A percentile compares a stretch with the other conserved stretches of the same genome.
Evolutionary conservation across 495 filamentous ascomycete species (phyloP).

Genomic region (Penicillium goetzii): DNA sequence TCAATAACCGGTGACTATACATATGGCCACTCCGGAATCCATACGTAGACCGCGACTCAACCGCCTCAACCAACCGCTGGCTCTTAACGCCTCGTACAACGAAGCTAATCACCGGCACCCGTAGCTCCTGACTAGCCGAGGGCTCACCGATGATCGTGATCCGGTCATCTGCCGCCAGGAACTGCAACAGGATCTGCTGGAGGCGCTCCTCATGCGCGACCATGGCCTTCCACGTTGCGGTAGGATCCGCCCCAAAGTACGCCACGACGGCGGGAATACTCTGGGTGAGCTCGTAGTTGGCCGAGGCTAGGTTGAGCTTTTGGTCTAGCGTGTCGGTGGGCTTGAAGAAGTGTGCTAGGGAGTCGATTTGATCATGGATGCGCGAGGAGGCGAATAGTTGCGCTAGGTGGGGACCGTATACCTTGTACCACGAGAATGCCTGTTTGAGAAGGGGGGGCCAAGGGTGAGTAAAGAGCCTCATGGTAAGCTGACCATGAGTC

Average conservation of each 20-base stretch:
- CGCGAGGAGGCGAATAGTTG: slow-evolving; percentile 61
- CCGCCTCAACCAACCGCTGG: slow-evolving; percentile 61
- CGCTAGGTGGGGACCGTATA: slow-evolving; percentile 73
- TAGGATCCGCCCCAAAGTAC: slow-evolving; percentile 53
- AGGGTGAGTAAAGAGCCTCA: slow-evolving; percentile 9
- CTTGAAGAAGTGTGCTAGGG: slow-evolving; percentile 72
- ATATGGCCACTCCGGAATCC: slow-evolving; percentile 71
- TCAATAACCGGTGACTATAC: slow-evolving; percentile 64
- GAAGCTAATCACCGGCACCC: slow-evolving; percentile 72
- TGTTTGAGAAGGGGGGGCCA: slow-evolving; percentile 8
- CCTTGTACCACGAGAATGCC: slow-evolving; percentile 74
- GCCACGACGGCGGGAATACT: slow-evolving; percentile 58
- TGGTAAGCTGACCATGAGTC: slow-evolving; percentile 8
- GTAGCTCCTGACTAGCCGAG: slow-evolving; percentile 40
- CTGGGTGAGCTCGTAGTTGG: slow-evolving; percentile 67
- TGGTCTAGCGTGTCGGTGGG: slow-evolving; percentile 56
- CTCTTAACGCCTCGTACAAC: slow-evolving; percentile 59
- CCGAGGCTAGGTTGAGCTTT: slow-evolving; percentile 67
- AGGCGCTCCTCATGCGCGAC: slow-evolving; percentile 62
- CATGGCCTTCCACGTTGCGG: slow-evolving; percentile 55
- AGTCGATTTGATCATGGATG: slow-evolving; percentile 51
- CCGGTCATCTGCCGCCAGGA: slow-evolving; percentile 50
- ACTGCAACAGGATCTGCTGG: slow-evolving; percentile 59
- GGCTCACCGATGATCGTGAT: slow-evolving; percentile 62
- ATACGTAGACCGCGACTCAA: slow-evolving; percentile 58